Base-by-base conservation (phyloP, 306 rosid species). In the Prunus davidiana region DNA sequence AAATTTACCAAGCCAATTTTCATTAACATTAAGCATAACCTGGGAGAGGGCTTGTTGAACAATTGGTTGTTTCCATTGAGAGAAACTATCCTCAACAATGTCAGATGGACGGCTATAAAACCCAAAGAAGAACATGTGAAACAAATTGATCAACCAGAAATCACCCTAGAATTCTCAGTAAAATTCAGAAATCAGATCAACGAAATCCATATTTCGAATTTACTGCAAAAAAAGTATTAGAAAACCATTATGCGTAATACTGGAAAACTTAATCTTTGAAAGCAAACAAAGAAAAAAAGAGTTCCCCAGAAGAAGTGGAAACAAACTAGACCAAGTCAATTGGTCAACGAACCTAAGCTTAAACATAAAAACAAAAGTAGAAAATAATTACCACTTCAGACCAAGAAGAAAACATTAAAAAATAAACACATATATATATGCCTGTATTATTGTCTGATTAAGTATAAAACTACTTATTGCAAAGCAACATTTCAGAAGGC, bases 11-110 rank as follows among this genome's bases (percentile, higher is more conserved):
- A 49, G 79, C 58, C 57, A 62, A 32, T 43, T 54, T 72, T 74
- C 28, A 20, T 69, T 61, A 52, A 58, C 56, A 77, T 64, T 54
- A 38, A 69, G 72, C 57, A 50, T 60, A 77, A 93, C 98, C 98
- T 93, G 97, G 65, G 96, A 88, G 82, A 93, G 78, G 25, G 96
- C 97, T 75, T 87, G 98, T 67, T 89, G 98, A 63, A 93, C 93
- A 78, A 72, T 50, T 77, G 97, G 93, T 60, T 92, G 97, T 82
- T 82, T 87, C 98, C 98, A 93, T 69, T 24, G 25, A 71, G 93
- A 87, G 79, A 93, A 93, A 8, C 81, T 82, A 20, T 89, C 90
- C 83, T 93, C 96, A 73, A 89, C 85, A 67, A 78, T 78, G 28
- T 90, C 96, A 52, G 75, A 87, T 70, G 93, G 83, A 72, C 85